Evolutionary conservation across 179 eudicot genomes (phyloP).

Genomic region (Beta lomatogona): DNA sequence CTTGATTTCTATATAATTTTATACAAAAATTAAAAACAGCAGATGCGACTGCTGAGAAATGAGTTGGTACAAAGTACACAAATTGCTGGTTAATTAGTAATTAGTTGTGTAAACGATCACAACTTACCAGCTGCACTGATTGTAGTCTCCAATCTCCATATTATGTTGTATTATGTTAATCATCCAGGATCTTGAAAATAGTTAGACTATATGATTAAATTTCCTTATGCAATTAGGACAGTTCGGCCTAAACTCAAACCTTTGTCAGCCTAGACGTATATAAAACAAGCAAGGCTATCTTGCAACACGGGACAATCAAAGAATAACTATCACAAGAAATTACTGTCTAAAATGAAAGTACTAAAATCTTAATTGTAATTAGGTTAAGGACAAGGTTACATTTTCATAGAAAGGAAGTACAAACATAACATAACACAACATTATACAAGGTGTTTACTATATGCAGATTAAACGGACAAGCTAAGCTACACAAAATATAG

Average conservation of each 20-base stretch:
- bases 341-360: too few species aligned
- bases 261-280: background rate
- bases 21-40: background rate
- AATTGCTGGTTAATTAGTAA: background rate
- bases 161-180: too few species aligned
- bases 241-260: background rate
- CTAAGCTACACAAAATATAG: background rate
- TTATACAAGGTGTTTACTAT: too few species aligned
- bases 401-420: too few species aligned
- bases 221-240: background rate
- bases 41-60: background rate
- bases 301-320: background rate
- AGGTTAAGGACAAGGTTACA: background rate
- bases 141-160: background rate
- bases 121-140: background rate
- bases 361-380: background rate
- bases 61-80: background rate
- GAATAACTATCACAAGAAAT: too few species aligned
- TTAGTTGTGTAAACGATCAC: background rate
- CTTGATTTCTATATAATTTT: background rate
- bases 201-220: background rate
- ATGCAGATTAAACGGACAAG: too few species aligned
- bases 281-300: background rate
- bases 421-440: too few species aligned
- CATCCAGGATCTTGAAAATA: background rate